A percentile compares a stretch with the other conserved stretches of the same genome.
phyloP scores from a whole-genome alignment of 257 asterid species.

The Leonotis leonurus region DNA sequence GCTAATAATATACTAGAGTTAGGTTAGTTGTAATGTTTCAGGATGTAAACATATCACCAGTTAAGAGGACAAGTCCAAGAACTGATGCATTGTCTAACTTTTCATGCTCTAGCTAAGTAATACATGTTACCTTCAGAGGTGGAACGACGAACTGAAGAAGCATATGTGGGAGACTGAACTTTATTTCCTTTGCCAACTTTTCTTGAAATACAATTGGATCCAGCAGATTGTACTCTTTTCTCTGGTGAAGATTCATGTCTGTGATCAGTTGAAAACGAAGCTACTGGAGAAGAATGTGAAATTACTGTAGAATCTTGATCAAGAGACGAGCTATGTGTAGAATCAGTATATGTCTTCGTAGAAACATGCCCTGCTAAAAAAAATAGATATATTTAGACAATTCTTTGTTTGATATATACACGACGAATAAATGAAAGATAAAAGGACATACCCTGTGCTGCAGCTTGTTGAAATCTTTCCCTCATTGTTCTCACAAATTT shows the following conservation, averaged over 20 bases:
- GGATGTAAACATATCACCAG: not conserved
- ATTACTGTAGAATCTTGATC: slow-evolving; percentile 40
- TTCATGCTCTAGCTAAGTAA: slow-evolving; percentile 5
- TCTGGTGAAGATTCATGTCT: slow-evolving; percentile 41
- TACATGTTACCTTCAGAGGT: slow-evolving; percentile 52
- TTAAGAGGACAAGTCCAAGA: not conserved
- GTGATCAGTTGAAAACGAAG: slow-evolving; percentile 57
- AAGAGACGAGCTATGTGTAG: slow-evolving; percentile 24
- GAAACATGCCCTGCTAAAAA: slow-evolving; percentile 13
- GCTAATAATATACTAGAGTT: not conserved
- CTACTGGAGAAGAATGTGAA: slow-evolving; percentile 52
- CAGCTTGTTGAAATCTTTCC: slow-evolving; percentile 66
- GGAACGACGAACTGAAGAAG: slow-evolving; percentile 63
- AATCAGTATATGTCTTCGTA: slow-evolving; percentile 18
- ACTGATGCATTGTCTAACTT: not conserved
- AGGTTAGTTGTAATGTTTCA: not conserved
- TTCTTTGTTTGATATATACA: not conserved
- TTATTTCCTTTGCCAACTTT: slow-evolving; percentile 35
- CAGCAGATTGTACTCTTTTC: slow-evolving; percentile 32
- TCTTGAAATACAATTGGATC: slow-evolving; percentile 30
- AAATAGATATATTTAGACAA: not conserved
- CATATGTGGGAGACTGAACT: slow-evolving; percentile 51
- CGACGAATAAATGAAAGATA: slow-evolving; percentile 3
- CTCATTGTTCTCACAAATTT: slow-evolving; percentile 83
- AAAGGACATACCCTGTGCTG: slow-evolving; percentile 38